Evolutionary conservation across 2,329 filamentous ascomycete genomes (phyloP), one percentile per base, ranked within the genome.

Genomic region (Aspergillus latus): DNA sequence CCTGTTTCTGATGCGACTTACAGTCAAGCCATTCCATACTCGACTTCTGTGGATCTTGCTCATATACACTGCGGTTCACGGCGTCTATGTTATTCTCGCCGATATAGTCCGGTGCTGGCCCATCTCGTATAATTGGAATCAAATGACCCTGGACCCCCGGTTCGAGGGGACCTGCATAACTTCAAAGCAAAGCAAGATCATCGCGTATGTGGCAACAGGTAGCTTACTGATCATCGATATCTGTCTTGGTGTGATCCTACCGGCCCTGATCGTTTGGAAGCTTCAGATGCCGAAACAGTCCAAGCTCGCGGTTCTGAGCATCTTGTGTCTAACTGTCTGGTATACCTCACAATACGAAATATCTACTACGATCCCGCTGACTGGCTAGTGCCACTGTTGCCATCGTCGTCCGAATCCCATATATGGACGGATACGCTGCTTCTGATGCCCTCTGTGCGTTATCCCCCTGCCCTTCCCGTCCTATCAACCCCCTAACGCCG

Each of bases 211-310:
- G 26, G 2, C 11, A 6, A n/a, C 43, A 11, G 26, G 21, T 10
- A n/a, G 4, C 28, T 10, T 46, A n/a, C 13, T 26, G 9, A 13
- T 46, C 5, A 46, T 46, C 28, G 43, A 46, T 16, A 32, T 46
- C 28, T 6, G 4, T 13, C 13, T 46, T 9, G 43, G 43, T 6
- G 30, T 46, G n/a, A 74, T 83, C 30, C 66, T 84, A 4, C 82
- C 82, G 0, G 77, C 82, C 8, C 80, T 81, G 61, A 72, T 87
- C 2, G 75, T 86, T 1, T 78, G 73, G 68, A 76, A 78, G n/a
- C 66, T 86, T 30, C 78, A 84, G 49, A 84, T 86, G 77, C 78
- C 78, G 50, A 67, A 60, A 10, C 74, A 74, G 56, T 79, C 77
- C 4, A 86, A 85, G 64, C 15, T 80, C 2, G 75, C 82, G 0